These are phyloP conservation scores for Ceratobasidium sp. DNA, from an alignment of 1,284 basidiomycete species.

Conservation along the genomic window DNA sequence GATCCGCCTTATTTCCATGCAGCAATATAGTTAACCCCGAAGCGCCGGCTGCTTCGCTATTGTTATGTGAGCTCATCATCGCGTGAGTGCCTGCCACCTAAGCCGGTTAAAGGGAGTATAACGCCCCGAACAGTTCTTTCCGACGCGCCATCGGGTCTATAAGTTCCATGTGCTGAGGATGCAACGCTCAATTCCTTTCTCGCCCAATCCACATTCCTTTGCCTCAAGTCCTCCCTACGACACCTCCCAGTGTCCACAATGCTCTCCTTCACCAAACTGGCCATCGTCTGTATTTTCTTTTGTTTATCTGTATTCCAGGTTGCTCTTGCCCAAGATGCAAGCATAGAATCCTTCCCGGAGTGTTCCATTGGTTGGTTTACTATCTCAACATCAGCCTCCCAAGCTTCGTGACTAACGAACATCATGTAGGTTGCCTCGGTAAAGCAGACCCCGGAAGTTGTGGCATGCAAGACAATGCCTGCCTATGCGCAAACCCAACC, in stretches of 20 bases:
- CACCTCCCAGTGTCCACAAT: neutral
- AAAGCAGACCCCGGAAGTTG: slow-evolving; percentile 19
- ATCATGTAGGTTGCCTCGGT: slow-evolving; percentile 19
- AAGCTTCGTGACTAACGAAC: no score
- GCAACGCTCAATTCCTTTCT: slow-evolving; percentile 12
- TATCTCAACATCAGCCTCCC: no score
- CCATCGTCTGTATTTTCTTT: neutral
- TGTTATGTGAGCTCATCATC: no score
- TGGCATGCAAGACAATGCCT: slow-evolving; percentile 10
- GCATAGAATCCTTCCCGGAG: neutral
- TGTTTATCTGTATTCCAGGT: neutral
- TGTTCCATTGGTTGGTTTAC: slow-evolving; percentile 4
- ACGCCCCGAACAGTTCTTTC: neutral
- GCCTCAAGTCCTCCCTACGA: neutral
- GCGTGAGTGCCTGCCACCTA: neutral
- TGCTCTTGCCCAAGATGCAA: slow-evolving; percentile 15
- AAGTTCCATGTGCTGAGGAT: neutral
- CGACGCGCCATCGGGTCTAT: slow-evolving; percentile 14
- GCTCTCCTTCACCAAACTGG: slow-evolving; percentile 1
- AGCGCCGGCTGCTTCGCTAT: no score
- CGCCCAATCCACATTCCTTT: slow-evolving; percentile 14
- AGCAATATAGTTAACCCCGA: no score
- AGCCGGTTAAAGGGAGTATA: neutral
- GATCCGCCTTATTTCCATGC: no score
- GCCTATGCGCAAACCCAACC: slow-evolving; percentile 7